These are phyloP conservation scores for Solanum chaucha DNA, from an alignment of 257 asterid species.

Conservation along the genomic window DNA sequence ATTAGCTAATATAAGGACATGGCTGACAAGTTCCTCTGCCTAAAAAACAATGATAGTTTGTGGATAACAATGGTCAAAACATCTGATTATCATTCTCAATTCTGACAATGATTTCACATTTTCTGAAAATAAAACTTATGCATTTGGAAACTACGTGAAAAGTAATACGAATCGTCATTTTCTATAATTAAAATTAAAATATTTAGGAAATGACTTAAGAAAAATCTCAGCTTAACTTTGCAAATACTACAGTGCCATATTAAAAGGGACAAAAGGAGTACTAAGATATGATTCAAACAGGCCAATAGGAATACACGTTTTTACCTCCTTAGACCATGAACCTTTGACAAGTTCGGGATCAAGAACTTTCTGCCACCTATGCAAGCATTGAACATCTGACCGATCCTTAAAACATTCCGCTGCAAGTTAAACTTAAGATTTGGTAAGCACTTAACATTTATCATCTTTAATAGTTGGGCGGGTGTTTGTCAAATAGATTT, in stretches of 20 bases:
- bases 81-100: not conserved
- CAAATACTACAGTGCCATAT: not conserved
- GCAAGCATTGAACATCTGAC: conserved; percentile 85
- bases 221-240: not conserved
- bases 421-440: conserved; percentile 9
- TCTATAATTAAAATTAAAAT: not conserved
- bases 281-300: not conserved
- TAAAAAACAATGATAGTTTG: not conserved
- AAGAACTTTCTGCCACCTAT: conserved; percentile 97
- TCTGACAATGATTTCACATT: not conserved
- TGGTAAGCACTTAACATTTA: not conserved
- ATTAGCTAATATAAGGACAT: not conserved
- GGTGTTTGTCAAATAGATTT: not conserved
- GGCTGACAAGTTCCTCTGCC: not conserved
- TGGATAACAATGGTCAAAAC: not conserved
- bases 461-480: not conserved
- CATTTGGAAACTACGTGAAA: not conserved
- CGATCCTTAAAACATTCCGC: conserved; percentile 94
- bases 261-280: not conserved
- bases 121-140: not conserved
- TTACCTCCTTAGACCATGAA: conserved; percentile 92
- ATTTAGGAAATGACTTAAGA: not conserved
- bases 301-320: not conserved
- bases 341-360: conserved; percentile 97
- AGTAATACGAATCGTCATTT: not conserved